A percentile compares a stretch with the other conserved stretches of the same genome.
These are phyloP conservation scores for Metarhizium humberi DNA, from an alignment of 2,329 filamentous ascomycete species.

Conservation along the genomic window DNA sequence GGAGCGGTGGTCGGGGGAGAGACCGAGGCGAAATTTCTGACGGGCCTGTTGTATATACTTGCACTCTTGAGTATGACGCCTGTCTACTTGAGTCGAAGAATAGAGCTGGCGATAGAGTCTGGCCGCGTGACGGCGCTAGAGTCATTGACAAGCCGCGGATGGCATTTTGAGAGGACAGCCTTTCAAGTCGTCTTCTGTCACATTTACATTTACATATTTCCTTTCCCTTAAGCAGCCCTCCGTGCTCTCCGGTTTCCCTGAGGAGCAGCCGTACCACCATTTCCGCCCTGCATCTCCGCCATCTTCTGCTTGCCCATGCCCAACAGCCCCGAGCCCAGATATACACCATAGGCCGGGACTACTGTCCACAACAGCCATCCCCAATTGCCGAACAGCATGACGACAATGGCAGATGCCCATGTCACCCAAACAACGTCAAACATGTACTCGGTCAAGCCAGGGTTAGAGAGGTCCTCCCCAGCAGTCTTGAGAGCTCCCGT, in stretches of 20 bases:
- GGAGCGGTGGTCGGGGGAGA: slow-evolving; percentile 42
- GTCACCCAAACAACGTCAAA: slow-evolving; percentile 96
- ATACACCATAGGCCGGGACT: slow-evolving; percentile 46
- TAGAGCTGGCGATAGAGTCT: neutral
- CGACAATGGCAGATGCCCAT: slow-evolving; percentile 67
- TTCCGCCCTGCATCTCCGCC: slow-evolving; percentile 34
- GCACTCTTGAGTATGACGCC: neutral
- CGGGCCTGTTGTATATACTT: neutral
- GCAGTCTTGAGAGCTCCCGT: slow-evolving; percentile 61
- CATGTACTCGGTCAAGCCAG: slow-evolving; percentile 93
- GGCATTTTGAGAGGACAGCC: neutral
- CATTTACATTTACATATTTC: neutral
- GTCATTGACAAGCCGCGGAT: neutral
- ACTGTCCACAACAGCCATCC: slow-evolving; percentile 49
- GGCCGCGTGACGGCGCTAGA: neutral
- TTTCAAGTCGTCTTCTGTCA: neutral
- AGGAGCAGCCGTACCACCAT: slow-evolving; percentile 21
- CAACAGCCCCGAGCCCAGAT: slow-evolving; percentile 44
- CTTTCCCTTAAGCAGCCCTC: slow-evolving; percentile 34
- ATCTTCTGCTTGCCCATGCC: slow-evolving; percentile 43
- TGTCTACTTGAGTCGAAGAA: neutral
- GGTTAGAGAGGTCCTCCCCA: slow-evolving; percentile 80
- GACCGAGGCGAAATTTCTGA: slow-evolving; percentile 23
- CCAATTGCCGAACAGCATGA: slow-evolving; percentile 71
- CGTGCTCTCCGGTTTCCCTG: slow-evolving; percentile 45